Percentiles rank a stretch among this genome's conserved stretches.
phyloP scores from a whole-genome alignment of 306 rosid species.

The Begonia peltatifolia region DNA sequence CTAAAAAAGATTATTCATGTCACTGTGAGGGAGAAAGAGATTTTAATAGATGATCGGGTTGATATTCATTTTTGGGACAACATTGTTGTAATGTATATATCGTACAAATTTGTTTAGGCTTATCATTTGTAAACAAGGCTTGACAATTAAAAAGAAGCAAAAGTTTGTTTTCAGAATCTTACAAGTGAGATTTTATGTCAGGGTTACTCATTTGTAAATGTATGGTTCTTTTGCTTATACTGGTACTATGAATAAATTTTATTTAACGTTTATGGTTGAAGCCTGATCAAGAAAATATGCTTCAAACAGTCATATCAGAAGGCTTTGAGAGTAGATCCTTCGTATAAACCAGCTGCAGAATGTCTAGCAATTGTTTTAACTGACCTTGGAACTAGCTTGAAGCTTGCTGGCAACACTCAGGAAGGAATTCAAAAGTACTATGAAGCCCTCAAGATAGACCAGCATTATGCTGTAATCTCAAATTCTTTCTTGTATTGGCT shows the following conservation, averaged over 20 bases:
- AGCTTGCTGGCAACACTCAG: conserved; percentile 90
- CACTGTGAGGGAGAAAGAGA: too few species aligned
- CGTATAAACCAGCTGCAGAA: conserved; percentile 85
- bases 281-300: conserved; percentile 6
- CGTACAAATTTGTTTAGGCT: too few species aligned
- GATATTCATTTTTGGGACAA: too few species aligned
- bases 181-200: too few species aligned
- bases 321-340: conserved; percentile 69
- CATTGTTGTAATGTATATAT: too few species aligned
- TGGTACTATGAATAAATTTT: background rate
- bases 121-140: too few species aligned
- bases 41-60: too few species aligned
- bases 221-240: background rate
- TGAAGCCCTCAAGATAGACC: conserved; percentile 88
- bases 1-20: too few species aligned
- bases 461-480: conserved; percentile 79
- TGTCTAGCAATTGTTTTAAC: conserved; percentile 94
- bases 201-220: too few species aligned
- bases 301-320: conserved; percentile 87
- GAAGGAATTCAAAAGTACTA: conserved; percentile 97
- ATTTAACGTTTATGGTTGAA: conserved; percentile 1
- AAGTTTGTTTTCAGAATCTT: too few species aligned
- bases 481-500: conserved; percentile 5
- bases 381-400: conserved; percentile 95
- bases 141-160: too few species aligned